Evolutionary conservation across 2,329 filamentous ascomycete genomes (phyloP).

Genomic region (Hymenoscyphus repandus): DNA sequence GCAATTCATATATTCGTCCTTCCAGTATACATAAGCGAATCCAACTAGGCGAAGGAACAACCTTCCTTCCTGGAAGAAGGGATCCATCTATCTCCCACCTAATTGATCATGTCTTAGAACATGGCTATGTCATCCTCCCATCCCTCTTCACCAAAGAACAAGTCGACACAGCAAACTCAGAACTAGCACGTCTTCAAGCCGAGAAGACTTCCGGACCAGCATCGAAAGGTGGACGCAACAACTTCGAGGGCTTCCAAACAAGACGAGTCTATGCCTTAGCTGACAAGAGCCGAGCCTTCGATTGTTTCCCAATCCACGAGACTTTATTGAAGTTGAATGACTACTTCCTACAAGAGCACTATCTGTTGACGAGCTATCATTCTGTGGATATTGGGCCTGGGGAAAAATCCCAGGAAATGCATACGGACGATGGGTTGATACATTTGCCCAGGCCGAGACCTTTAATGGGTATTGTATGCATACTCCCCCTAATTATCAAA

Average conservation of each 20-base stretch:
- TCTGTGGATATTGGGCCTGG: slow-evolving; percentile 36
- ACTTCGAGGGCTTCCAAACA: slow-evolving; percentile 36
- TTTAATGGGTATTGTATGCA: slow-evolving; percentile 27
- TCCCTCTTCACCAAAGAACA: slow-evolving; percentile 31
- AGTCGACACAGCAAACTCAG: slow-evolving; percentile 31
- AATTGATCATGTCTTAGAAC: slow-evolving; percentile 27
- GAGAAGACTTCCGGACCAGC: slow-evolving; percentile 25
- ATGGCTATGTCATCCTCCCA: slow-evolving; percentile 37
- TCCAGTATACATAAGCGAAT: slow-evolving; percentile 6
- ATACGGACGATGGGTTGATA: slow-evolving; percentile 33
- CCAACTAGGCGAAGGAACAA: slow-evolving; percentile 26
- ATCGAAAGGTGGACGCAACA: slow-evolving; percentile 32
- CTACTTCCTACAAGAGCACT: slow-evolving; percentile 36
- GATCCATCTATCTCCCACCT: slow-evolving; percentile 26
- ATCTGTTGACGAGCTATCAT: slow-evolving; percentile 34
- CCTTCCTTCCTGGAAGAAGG: slow-evolving; percentile 26
- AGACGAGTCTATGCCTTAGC: slow-evolving; percentile 36
- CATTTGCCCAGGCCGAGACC: slow-evolving; percentile 27
- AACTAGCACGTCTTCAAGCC: slow-evolving; percentile 31
- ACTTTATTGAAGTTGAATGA: slow-evolving; percentile 36
- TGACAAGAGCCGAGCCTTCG: slow-evolving; percentile 36
- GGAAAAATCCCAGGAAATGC: slow-evolving; percentile 32
- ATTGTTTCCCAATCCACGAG: slow-evolving; percentile 35
- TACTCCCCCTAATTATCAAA: not conserved
- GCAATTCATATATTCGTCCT: too few species aligned